Evolutionary conservation across 176 grass and related monocot species (phyloP).

Genomic region (Oryza punctata): DNA sequence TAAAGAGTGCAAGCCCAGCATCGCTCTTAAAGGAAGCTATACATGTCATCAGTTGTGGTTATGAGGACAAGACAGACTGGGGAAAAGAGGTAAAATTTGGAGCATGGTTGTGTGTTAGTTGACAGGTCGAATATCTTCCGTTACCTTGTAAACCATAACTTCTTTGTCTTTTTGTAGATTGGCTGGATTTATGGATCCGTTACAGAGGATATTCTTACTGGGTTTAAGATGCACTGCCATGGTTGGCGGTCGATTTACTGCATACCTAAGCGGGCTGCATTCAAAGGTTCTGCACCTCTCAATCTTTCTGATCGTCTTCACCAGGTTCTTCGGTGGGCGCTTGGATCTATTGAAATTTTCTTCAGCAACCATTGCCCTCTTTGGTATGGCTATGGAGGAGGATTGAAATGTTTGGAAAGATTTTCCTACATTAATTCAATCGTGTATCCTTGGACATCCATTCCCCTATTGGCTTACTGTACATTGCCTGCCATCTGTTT

Average conservation of each 20-base stretch:
- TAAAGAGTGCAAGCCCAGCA: constrained; percentile 60
- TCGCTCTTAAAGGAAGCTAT: constrained; percentile 78
- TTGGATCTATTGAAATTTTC: constrained; percentile 79
- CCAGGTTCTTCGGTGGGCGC: constrained; percentile 76
- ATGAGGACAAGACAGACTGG: constrained; percentile 80
- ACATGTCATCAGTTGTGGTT: constrained; percentile 73
- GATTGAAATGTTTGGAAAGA: constrained; percentile 65
- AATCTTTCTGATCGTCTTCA: constrained; percentile 81
- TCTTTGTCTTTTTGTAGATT: constrained; percentile 45
- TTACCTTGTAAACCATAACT: constrained; percentile 9
- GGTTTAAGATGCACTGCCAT: constrained; percentile 83
- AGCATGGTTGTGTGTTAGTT: not conserved
- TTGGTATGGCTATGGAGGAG: constrained; percentile 77
- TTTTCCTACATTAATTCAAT: constrained; percentile 76
- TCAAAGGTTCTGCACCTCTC: constrained; percentile 76
- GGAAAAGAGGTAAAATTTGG: constrained; percentile 60
- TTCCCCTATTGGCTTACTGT: constrained; percentile 74
- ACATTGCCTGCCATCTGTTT: constrained; percentile 76
- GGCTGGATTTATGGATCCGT: constrained; percentile 82
- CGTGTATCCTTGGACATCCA: constrained; percentile 71
- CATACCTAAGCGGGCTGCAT: constrained; percentile 57
- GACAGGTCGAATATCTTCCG: not conserved
- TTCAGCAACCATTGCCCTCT: constrained; percentile 79
- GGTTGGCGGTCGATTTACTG: constrained; percentile 86
- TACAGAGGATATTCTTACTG: constrained; percentile 79